These are phyloP conservation scores for Paraphysoderma sedebokerense DNA, from an alignment of 371 early-diverging fungal genomes.

Conservation along the genomic window DNA sequence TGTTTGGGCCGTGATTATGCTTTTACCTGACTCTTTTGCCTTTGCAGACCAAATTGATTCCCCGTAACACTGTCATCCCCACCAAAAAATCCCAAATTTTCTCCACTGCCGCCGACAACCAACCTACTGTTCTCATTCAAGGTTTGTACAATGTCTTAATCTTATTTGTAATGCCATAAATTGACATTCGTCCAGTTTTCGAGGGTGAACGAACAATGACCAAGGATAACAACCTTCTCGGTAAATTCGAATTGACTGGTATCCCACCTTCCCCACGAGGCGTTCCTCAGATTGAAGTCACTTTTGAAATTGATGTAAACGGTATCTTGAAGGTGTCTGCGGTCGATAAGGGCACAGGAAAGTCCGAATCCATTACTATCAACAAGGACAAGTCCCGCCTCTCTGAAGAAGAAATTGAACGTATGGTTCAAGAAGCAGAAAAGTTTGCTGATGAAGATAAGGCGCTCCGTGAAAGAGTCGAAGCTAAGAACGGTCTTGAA, in stretches of 20 bases:
- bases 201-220: conserved; percentile 95
- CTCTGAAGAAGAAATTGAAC: conserved; percentile 34
- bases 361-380: conserved; percentile 34
- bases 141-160: no score
- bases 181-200: no score
- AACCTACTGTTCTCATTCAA: conserved; percentile 92
- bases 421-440: conserved; percentile 42
- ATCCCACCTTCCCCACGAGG: conserved; percentile 93
- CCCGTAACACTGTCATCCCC: conserved; percentile 92
- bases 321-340: conserved; percentile 68
- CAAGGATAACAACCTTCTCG: conserved; percentile 90
- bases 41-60: conserved; percentile 86
- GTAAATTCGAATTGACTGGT: conserved; percentile 89
- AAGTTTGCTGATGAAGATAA: conserved; percentile 30
- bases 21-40: no score
- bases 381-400: conserved; percentile 36
- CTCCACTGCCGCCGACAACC: conserved; percentile 96
- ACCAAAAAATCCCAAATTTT: conserved; percentile 95
- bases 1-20: no score
- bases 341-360: conserved; percentile 38
- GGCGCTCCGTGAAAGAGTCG: conserved; percentile 23
- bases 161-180: no score
- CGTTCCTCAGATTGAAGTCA: conserved; percentile 95
- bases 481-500: conserved; percentile 38
- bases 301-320: conserved; percentile 95